Evolutionary conservation across 331 rosid species (phyloP).

Genomic region (Rhamnella rubrinervis): DNA sequence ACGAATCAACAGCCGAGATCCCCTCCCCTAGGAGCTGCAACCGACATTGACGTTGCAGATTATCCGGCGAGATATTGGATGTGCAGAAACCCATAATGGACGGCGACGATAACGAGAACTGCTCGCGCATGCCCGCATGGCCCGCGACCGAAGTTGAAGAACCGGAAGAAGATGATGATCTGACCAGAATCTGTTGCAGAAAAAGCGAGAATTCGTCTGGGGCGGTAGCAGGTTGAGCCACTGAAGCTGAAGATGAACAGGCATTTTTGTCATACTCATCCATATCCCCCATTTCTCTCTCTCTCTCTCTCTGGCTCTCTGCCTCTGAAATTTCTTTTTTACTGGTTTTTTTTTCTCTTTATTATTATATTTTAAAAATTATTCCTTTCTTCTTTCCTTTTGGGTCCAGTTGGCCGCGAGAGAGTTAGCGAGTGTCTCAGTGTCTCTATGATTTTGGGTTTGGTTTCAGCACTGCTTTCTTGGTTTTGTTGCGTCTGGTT

Average conservation of each 20-base stretch:
- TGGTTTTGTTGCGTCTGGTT: too few species aligned
- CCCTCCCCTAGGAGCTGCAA: constrained; percentile 31
- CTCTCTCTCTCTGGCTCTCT: background rate
- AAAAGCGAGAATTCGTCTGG: constrained; percentile 87
- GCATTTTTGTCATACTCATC: constrained; percentile 31
- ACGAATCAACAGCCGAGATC: constrained; percentile 47
- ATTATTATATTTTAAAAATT: background rate
- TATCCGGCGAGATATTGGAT: constrained; percentile 24
- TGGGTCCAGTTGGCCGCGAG: background rate
- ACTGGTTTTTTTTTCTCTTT: background rate
- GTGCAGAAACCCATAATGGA: constrained; percentile 22
- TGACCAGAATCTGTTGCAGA: constrained; percentile 79
- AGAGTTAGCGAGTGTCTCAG: background rate
- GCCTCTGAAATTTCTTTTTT: constrained; percentile 13
- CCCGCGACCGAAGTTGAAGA: constrained; percentile 22
- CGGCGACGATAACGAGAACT: constrained; percentile 24
- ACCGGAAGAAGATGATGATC: constrained; percentile 40
- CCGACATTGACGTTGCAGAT: constrained; percentile 24
- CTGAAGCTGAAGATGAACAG: constrained; percentile 7
- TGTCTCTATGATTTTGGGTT: too few species aligned
- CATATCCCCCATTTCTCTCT: constrained; percentile 45
- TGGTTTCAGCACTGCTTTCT: too few species aligned
- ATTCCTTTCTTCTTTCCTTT: constrained; percentile 1
- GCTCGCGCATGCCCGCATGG: constrained; percentile 6
- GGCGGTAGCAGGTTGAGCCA: constrained; percentile 32